Evolutionary conservation across 192 early-diverging fungal species (phyloP), one percentile per base, ranked within the genome.

Genomic region (Umbelopsis vinacea): DNA sequence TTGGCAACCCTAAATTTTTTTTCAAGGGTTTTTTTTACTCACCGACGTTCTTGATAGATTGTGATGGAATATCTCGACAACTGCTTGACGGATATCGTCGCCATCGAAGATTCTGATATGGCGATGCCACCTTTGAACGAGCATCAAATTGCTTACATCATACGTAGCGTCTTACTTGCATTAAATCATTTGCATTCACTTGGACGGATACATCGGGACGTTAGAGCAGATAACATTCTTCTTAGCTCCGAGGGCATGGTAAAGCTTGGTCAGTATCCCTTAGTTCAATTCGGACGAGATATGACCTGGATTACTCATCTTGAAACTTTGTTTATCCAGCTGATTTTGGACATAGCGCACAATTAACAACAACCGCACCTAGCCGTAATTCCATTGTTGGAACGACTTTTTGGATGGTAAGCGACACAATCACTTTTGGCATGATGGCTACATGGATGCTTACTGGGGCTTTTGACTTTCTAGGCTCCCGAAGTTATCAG

Each of bases 51-150:
- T 12, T 37, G 33, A 23, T 67, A 63, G 72, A 75, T 97, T 53
- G 90, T 96, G 33, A 94, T 97, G 93, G 96, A 97, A 78, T 92
- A 89, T 77, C 96, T 97, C 94, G 95, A 97, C 50, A 94, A 93
- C n/a, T 87, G 94, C 8, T 79, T 97, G 55, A 96, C 94, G 19
- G 95, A 97, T 69, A 86, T 96, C 24, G 96, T 97, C 70, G 89
- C 89, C 74, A 95, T 29, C 95, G 85, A 93, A 70, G 72, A 33
- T 72, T 67, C 22, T 54, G 71, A 66, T 82, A 2, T 54, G n/a
- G n/a, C 29, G 14, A 19, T 12, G 7, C n/a, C 33, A 10, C 23
- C n/a, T 26, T 37, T 97, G 84, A 90, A 85, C 37, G 96, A 97
- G 79, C 83, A 79, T 7, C 96, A 97, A 74, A 97, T 97, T 67